These are phyloP conservation scores for Sphagnum fallax DNA, from an alignment of 228 moss, liverwort and hornwort species.

Conservation along the genomic window DNA sequence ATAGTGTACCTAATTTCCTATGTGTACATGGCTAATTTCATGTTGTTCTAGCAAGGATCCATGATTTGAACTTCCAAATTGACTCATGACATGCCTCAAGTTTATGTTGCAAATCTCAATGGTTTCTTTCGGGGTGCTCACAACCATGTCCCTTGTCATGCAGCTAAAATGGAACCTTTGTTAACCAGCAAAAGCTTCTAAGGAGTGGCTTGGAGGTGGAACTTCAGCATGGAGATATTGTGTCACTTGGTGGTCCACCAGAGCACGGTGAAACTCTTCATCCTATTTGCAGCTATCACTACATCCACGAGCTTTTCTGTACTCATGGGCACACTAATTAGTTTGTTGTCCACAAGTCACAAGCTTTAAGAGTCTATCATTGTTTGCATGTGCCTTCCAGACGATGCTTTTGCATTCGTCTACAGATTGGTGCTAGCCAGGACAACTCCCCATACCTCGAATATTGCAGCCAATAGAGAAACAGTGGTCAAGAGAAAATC, in stretches of 20 bases:
- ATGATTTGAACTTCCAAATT: too few relatives aligned
- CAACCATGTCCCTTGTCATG: slow-evolving; percentile 2
- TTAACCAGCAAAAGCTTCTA: slow-evolving; percentile 63
- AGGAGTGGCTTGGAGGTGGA: slow-evolving; percentile 73
- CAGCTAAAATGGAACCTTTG: slow-evolving; percentile 84
- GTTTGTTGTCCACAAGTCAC: too few relatives aligned
- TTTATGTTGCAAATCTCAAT: too few relatives aligned
- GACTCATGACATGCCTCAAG: too few relatives aligned
- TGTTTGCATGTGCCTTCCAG: slow-evolving; percentile 11
- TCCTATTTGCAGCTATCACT: too few relatives aligned
- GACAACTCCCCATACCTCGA: slow-evolving; percentile 8
- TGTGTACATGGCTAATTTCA: too few relatives aligned
- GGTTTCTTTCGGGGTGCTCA: slow-evolving; percentile 30
- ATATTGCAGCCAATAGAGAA: slow-evolving; percentile 3
- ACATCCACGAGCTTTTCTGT: too few relatives aligned
- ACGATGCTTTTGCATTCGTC: slow-evolving; percentile 75
- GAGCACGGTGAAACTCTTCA: slow-evolving; percentile 46
- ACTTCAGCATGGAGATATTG: slow-evolving; percentile 75
- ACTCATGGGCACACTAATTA: too few relatives aligned
- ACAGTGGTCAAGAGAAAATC: slow-evolving; percentile 59
- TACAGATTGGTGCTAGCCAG: slow-evolving; percentile 51
- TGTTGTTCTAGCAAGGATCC: too few relatives aligned
- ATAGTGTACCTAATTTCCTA: too few relatives aligned
- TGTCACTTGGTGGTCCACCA: slow-evolving; percentile 68
- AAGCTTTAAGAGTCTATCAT: too few relatives aligned